These are phyloP conservation scores for Breviolum minutum DNA, from an alignment of 73 alveolate species.

Conservation along the genomic window DNA sequence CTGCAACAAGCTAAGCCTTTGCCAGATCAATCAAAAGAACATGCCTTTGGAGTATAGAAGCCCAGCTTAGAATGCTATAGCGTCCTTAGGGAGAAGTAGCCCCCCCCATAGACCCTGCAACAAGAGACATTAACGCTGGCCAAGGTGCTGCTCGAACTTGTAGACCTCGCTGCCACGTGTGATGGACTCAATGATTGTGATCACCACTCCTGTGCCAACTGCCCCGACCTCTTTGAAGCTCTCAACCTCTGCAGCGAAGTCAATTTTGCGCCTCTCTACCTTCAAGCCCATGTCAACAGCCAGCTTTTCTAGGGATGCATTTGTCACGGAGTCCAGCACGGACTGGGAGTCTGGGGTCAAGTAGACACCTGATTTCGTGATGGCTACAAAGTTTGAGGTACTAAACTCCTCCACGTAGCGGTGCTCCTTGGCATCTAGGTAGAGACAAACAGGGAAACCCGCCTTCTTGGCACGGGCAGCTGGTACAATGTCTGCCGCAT, in stretches of 20 bases:
- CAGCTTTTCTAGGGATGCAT: slow-evolving; percentile 26
- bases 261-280: slow-evolving; percentile 46
- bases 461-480: slow-evolving; percentile 35
- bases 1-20: too few relatives aligned
- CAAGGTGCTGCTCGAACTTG: slow-evolving; percentile 49
- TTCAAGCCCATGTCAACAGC: slow-evolving; percentile 75
- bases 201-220: slow-evolving; percentile 89
- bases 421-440: slow-evolving; percentile 83
- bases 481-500: slow-evolving; percentile 89
- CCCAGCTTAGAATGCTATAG: too few relatives aligned
- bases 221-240: slow-evolving; percentile 93
- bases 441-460: slow-evolving; percentile 76
- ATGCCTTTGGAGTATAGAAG: too few relatives aligned
- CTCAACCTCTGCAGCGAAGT: neutral
- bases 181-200: slow-evolving; percentile 74
- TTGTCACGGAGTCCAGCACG: slow-evolving; percentile 62
- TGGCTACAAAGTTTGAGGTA: slow-evolving; percentile 92
- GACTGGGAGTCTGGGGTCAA: slow-evolving; percentile 66
- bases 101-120: too few relatives aligned
- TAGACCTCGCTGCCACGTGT: slow-evolving; percentile 45
- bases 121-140: neutral
- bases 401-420: slow-evolving; percentile 91
- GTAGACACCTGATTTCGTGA: slow-evolving; percentile 60
- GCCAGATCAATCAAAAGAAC: too few relatives aligned
- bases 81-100: too few relatives aligned